Base-by-base conservation (phyloP, 192 early-diverging fungal species). In the Mortierella antarctica region DNA sequence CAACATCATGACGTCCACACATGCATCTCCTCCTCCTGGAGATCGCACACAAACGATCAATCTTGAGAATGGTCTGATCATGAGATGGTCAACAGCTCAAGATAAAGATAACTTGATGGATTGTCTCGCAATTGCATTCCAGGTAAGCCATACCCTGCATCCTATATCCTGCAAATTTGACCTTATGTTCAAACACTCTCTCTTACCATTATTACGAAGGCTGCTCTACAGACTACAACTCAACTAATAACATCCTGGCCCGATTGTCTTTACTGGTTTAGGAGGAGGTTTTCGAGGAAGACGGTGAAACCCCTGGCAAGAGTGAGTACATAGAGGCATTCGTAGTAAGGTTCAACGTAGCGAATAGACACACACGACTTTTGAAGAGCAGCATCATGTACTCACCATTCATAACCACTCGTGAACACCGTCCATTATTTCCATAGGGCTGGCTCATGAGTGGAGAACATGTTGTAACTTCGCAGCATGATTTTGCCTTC, bases 31-130 rank as follows among this genome's bases (percentile, higher is more conserved):
- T 31, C 31, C 1, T 31, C 31, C 3, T 31, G 31, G 31, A 1
- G 15, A 14, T 41, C 57, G 61, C n/a, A 41, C 45, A 20, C 13
- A 62, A 18, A 31, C 20, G 8, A 55, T 66, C 20, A 51, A 56
- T 42, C 65, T 66, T 15, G 65, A 53, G 10, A 20, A 66, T 14
- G 65, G 65, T 4, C 20, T 66, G 52, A 12, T 56, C n/a, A 55
- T 66, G 65, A 40, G 65, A 13, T 66, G 65, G 65, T 66, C 65
- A 1, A 56, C 65, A 18, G 52, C 65, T 20, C 41, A 39, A 2
- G 65, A 66, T n/a, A 56, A 44, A 52, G 65, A 56, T 1, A 53
- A 52, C 20, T 10, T 56, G 39, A n/a, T 8, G 7, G 49, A 56
- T n/a, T 44, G 47, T 55, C 40, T 45, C 14, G 52, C 39, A 17